These are phyloP conservation scores for Monilinia fructigena DNA, from an alignment of 2,329 filamentous ascomycete genomes.

Conservation along the genomic window DNA sequence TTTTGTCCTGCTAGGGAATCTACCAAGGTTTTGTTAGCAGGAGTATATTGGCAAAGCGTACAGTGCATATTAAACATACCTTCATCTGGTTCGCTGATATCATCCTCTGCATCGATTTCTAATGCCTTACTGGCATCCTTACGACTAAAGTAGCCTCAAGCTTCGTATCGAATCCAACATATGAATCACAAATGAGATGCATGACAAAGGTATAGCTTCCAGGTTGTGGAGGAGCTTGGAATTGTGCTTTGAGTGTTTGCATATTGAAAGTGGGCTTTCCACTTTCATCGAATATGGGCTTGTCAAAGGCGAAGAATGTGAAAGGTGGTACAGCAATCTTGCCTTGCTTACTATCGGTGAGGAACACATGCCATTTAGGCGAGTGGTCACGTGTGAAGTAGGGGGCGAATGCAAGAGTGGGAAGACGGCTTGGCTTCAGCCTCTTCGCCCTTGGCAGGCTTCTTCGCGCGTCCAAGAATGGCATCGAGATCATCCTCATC, in stretches of 20 bases:
- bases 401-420: slow-evolving; percentile 84
- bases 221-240: slow-evolving; percentile 87
- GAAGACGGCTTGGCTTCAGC: slow-evolving; percentile 63
- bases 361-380: slow-evolving; percentile 90
- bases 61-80: slow-evolving; percentile 58
- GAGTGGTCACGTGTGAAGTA: slow-evolving; percentile 87
- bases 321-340: slow-evolving; percentile 97
- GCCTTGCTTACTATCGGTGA: slow-evolving; percentile 89
- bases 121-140: slow-evolving; percentile 82
- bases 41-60: background rate
- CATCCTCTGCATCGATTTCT: slow-evolving; percentile 79
- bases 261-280: slow-evolving; percentile 90
- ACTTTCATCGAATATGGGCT: slow-evolving; percentile 75
- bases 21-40: slow-evolving; percentile 41
- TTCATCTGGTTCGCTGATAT: slow-evolving; percentile 97
- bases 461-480: slow-evolving; percentile 71
- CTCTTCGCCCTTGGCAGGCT: slow-evolving; percentile 62
- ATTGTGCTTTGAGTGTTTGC: slow-evolving; percentile 96
- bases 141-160: slow-evolving; percentile 86
- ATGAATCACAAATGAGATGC: slow-evolving; percentile 91
- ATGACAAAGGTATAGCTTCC: slow-evolving; percentile 94
- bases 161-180: slow-evolving; percentile 90
- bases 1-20: slow-evolving; percentile 86
- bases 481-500: slow-evolving; percentile 90
- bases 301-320: slow-evolving; percentile 90